A percentile compares a stretch with the other conserved stretches of the same genome.
These are phyloP conservation scores for Candida insectalens DNA, from an alignment of 805 yeast genomes.

Conservation along the genomic window DNA sequence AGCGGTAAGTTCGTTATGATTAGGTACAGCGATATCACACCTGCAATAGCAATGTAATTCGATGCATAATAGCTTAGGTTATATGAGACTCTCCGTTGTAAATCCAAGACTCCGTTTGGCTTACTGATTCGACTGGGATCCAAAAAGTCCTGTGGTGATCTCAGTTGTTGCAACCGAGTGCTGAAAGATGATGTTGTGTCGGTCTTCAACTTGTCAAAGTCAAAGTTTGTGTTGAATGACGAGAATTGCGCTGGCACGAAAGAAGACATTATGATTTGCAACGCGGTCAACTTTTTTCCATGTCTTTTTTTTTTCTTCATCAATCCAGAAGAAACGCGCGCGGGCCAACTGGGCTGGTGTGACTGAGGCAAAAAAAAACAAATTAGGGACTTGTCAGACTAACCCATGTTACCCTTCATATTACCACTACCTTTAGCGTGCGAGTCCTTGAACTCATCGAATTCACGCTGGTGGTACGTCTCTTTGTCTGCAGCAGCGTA, in stretches of 20 bases:
- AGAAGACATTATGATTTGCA: slow-evolving; percentile 13
- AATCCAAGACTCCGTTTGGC: slow-evolving; percentile 74
- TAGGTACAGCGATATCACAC: slow-evolving; percentile 63
- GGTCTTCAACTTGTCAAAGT: slow-evolving; percentile 24
- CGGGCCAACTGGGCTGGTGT: neutral
- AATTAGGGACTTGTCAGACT: no score
- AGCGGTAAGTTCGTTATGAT: slow-evolving; percentile 74
- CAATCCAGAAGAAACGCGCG: neutral
- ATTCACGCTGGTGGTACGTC: slow-evolving; percentile 68
- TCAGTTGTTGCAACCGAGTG: slow-evolving; percentile 54
- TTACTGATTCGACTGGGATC: slow-evolving; percentile 76
- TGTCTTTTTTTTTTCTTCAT: no score
- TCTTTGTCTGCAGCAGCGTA: slow-evolving; percentile 49
- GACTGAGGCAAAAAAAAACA: neutral
- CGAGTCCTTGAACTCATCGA: slow-evolving; percentile 91
- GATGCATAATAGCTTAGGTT: slow-evolving; percentile 80
- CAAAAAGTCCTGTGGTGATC: slow-evolving; percentile 84
- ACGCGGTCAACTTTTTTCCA: neutral
- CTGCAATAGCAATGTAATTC: slow-evolving; percentile 68
- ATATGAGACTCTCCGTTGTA: slow-evolving; percentile 74
- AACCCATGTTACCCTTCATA: slow-evolving; percentile 57
- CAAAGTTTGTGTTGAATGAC: slow-evolving; percentile 23
- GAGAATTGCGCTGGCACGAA: slow-evolving; percentile 29
- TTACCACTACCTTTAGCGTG: slow-evolving; percentile 89
- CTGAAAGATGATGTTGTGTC: slow-evolving; percentile 38